A percentile compares a stretch with the other conserved stretches of the same genome.
These are phyloP conservation scores for Populus tremula DNA, from an alignment of 345 rosid species.

Conservation along the genomic window DNA sequence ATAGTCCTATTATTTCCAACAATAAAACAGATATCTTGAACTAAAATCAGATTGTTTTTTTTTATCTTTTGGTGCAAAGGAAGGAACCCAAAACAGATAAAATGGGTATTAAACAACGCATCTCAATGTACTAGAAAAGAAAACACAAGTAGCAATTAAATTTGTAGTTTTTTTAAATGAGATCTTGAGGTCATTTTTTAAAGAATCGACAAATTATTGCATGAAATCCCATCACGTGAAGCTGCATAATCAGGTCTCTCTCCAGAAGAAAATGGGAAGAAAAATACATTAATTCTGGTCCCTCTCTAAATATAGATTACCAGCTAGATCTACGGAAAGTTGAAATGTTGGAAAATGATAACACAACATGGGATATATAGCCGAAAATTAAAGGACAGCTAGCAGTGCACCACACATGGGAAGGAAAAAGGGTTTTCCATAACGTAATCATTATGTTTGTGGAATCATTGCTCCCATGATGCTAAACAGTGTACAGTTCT, in stretches of 20 bases:
- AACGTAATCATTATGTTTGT: constrained; percentile 25
- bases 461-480: constrained; percentile 13
- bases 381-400: constrained; percentile 1
- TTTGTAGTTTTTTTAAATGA: too few relatives aligned
- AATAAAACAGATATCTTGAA: neutral
- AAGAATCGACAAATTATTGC: neutral
- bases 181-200: neutral
- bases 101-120: neutral
- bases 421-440: neutral
- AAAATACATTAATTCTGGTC: neutral
- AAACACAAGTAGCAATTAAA: neutral
- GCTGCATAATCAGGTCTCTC: too few relatives aligned
- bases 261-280: neutral
- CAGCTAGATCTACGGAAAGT: constrained; percentile 16
- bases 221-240: neutral
- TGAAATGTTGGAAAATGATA: constrained; percentile 23
- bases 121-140: neutral
- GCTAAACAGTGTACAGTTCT: constrained; percentile 9
- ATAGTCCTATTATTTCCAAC: too few relatives aligned
- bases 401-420: constrained; percentile 12
- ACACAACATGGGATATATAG: constrained; percentile 1
- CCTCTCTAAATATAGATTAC: neutral
- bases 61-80: too few relatives aligned
- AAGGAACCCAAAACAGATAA: too few relatives aligned
- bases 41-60: neutral